Evolutionary conservation across 306 rosid genomes (phyloP).

Genomic region (Trifolium fragiferum): DNA sequence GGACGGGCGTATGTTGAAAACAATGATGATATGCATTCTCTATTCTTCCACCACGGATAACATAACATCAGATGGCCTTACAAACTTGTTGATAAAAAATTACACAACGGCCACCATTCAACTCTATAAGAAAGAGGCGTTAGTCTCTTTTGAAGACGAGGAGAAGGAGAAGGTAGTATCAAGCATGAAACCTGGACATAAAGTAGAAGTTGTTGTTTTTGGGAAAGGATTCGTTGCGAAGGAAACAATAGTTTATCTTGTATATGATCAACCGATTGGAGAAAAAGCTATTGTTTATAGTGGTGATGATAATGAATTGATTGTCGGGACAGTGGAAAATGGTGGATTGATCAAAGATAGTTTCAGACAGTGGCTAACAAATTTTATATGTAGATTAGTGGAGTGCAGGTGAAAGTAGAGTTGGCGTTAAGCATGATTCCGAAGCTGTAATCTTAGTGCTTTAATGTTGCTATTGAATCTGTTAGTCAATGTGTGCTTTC

Average conservation of each 20-base stretch:
- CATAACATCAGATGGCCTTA: neutral
- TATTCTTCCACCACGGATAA: neutral
- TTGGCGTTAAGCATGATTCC: neutral
- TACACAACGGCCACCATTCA: neutral
- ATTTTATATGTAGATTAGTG: neutral
- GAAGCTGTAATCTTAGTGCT: neutral
- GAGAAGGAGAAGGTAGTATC: constrained; percentile 12
- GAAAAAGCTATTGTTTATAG: too few species aligned
- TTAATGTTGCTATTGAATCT: neutral
- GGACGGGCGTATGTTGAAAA: constrained; percentile 19
- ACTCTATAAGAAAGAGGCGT: neutral
- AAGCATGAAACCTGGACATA: constrained; percentile 12
- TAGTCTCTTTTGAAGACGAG: constrained; percentile 17
- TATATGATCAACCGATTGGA: neutral
- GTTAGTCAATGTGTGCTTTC: neutral
- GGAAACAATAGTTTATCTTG: constrained; percentile 2
- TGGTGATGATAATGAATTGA: too few species aligned
- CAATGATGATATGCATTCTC: constrained; percentile 3
- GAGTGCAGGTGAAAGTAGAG: neutral
- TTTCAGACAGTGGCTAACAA: too few species aligned
- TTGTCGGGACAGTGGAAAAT: too few species aligned
- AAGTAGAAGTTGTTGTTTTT: constrained; percentile 10
- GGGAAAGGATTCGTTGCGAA: neutral
- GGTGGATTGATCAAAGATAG: neutral
- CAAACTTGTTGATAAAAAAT: neutral